A percentile compares a stretch with the other conserved stretches of the same genome.
Conservation (phyloP, 495 filamentous ascomycete species). For the Xylaria longipes region DNA sequence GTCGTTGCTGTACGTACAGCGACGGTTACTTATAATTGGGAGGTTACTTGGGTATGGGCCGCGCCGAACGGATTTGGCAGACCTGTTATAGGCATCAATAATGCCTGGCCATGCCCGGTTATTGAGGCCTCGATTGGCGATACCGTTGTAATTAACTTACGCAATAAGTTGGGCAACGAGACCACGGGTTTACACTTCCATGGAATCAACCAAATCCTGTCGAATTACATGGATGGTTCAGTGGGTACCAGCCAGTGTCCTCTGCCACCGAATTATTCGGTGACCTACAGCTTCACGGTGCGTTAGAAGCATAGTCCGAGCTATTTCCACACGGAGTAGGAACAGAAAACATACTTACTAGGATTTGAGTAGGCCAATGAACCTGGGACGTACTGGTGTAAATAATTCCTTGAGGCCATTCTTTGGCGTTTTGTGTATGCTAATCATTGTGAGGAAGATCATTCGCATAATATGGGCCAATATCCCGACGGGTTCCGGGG, state of each 20-base stretch:
- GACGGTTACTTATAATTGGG: slow-evolving; percentile 58
- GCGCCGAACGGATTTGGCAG: slow-evolving; percentile 70
- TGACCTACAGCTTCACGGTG: slow-evolving; percentile 74
- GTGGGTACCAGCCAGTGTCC: slow-evolving; percentile 73
- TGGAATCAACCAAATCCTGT: slow-evolving; percentile 75
- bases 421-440: background rate
- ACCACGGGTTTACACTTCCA: slow-evolving; percentile 81
- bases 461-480: slow-evolving; percentile 74
- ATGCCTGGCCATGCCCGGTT: slow-evolving; percentile 72
- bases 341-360: slow-evolving; percentile 25
- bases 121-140: slow-evolving; percentile 77
- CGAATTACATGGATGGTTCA: slow-evolving; percentile 77
- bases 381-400: slow-evolving; percentile 81
- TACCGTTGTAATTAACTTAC: slow-evolving; percentile 69
- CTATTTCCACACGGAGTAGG: background rate
- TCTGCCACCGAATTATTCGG: slow-evolving; percentile 63
- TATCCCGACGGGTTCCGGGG: slow-evolving; percentile 82
- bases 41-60: slow-evolving; percentile 73
- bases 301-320: slow-evolving; percentile 38
- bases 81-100: slow-evolving; percentile 80
- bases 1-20: slow-evolving; percentile 35
- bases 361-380: slow-evolving; percentile 56
- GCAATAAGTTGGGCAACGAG: slow-evolving; percentile 76
- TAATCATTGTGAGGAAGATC: slow-evolving; percentile 51
- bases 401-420: slow-evolving; percentile 51